Conservation (phyloP, 345 rosid species). For the Eucalyptus polyanthemos region DNA sequence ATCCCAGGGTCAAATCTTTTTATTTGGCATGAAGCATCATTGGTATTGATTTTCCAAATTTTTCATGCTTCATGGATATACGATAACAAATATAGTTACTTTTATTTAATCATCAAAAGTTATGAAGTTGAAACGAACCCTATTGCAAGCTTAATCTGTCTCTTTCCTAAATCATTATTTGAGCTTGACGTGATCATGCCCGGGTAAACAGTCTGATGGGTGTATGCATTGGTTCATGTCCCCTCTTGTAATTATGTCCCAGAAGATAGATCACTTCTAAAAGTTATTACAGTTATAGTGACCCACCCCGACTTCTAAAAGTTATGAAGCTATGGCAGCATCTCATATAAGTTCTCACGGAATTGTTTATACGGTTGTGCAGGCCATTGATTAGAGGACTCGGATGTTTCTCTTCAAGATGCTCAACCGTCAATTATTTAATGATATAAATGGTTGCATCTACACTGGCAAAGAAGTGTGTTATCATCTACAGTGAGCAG, state of each 20-base stretch:
- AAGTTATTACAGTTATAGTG: not conserved
- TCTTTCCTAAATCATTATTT: not conserved
- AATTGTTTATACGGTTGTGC: not conserved
- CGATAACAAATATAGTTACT: too few relatives aligned
- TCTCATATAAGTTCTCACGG: rapidly evolving
- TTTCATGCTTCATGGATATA: not conserved
- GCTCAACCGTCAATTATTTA: not conserved
- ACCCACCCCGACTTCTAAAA: not conserved
- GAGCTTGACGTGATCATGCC: not conserved
- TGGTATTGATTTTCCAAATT: too few relatives aligned
- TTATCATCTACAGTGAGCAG: not conserved
- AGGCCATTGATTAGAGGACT: conserved; percentile 89
- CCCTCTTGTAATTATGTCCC: not conserved
- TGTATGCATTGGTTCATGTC: not conserved
- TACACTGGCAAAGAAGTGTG: not conserved
- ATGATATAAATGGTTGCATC: not conserved
- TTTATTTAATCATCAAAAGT: not conserved
- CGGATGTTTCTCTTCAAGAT: not conserved
- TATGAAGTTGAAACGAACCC: not conserved
- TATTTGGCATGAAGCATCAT: too few relatives aligned
- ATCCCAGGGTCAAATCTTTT: too few relatives aligned
- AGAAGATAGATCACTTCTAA: not conserved
- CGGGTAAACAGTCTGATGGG: not conserved
- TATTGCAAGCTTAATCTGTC: not conserved
- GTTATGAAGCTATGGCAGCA: not conserved